Conservation (phyloP, 179 eudicot species). For the Amaranthus tricolor region DNA sequence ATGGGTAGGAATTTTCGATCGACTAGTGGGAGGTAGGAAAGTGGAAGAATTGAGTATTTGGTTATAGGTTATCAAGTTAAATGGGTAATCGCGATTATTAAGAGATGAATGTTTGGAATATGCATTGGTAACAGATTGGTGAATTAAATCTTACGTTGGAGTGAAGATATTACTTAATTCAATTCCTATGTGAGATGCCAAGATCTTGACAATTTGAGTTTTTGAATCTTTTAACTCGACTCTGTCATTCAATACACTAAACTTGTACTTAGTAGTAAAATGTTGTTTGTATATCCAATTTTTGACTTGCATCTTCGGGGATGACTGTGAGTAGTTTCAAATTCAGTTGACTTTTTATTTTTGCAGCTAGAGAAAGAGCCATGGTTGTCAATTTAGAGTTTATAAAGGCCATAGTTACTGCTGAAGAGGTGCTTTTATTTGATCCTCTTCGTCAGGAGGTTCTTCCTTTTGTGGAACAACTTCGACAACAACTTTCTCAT, state of each 20-base stretch:
- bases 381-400: slow-evolving; percentile 95
- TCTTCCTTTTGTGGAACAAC: slow-evolving; percentile 96
- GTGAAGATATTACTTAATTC: neutral
- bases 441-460: slow-evolving; percentile 98
- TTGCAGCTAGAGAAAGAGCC: slow-evolving; percentile 93
- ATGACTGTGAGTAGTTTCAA: slow-evolving; percentile 6
- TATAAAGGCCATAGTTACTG: slow-evolving; percentile 92
- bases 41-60: neutral
- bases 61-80: too few relatives aligned
- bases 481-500: slow-evolving; percentile 66
- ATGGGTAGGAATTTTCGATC: neutral
- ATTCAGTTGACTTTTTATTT: neutral
- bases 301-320: neutral
- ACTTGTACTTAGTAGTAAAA: neutral
- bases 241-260: neutral
- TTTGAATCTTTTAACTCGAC: neutral
- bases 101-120: neutral
- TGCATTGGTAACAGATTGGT: neutral
- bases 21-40: neutral
- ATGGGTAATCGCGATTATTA: neutral
- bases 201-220: too few relatives aligned
- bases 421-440: slow-evolving; percentile 92
- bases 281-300: neutral
- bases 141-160: neutral
- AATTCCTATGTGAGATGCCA: neutral